These are phyloP conservation scores for Sporisorium reilianum DNA, from an alignment of 1,284 basidiomycete species.

Conservation along the genomic window DNA sequence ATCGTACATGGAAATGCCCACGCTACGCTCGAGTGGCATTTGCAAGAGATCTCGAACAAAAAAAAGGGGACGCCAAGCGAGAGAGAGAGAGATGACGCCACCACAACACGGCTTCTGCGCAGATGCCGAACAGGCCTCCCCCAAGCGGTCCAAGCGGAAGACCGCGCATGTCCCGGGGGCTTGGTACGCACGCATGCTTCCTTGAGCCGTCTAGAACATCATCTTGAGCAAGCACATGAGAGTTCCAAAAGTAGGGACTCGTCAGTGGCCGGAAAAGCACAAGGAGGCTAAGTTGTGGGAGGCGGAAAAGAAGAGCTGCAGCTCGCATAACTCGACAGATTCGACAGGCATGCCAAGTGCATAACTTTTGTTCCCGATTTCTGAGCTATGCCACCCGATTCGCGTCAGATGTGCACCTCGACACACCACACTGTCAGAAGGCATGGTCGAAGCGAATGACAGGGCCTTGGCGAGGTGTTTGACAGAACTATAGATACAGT, in stretches of 20 bases:
- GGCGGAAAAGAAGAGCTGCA: conserved; percentile 11
- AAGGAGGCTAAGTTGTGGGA: not conserved
- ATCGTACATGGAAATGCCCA: conserved; percentile 3
- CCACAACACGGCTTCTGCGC: not conserved
- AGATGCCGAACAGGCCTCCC: not conserved
- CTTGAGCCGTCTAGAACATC: not conserved
- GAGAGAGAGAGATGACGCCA: conserved; percentile 6
- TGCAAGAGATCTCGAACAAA: not conserved
- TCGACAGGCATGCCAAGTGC: conserved; percentile 28
- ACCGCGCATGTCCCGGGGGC: conserved; percentile 6
- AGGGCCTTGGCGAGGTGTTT: not conserved
- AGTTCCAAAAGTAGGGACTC: not conserved
- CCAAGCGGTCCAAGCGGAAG: not conserved
- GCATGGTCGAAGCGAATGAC: not conserved
- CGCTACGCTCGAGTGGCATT: conserved; percentile 5
- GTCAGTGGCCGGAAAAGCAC: not conserved
- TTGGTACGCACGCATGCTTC: conserved; percentile 12
- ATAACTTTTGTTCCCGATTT: conserved; percentile 14
- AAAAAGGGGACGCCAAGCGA: not conserved
- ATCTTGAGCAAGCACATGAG: not conserved
- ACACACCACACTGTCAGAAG: not conserved
- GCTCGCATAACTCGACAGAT: conserved; percentile 39
- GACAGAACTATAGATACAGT: conserved; percentile 13
- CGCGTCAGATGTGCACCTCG: not conserved
- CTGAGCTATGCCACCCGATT: conserved; percentile 3